These are phyloP conservation scores for Eucalyptus shirleyi DNA, from an alignment of 345 rosid genomes.

Conservation along the genomic window DNA sequence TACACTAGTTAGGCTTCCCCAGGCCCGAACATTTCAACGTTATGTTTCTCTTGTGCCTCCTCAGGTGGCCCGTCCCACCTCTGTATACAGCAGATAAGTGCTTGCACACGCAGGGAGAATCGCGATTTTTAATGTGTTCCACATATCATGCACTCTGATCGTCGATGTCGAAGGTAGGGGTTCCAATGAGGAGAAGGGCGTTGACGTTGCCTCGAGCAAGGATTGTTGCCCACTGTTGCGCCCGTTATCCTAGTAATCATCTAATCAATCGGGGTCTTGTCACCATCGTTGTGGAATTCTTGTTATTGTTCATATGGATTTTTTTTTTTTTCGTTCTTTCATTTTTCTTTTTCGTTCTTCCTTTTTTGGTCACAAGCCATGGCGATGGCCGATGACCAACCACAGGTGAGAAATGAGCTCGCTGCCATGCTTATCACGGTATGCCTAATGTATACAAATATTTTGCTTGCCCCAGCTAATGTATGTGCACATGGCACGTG, in stretches of 20 bases:
- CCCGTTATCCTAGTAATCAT: background rate
- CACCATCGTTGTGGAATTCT: background rate
- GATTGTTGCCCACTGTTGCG: background rate
- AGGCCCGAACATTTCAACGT: no score
- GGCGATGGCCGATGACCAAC: background rate
- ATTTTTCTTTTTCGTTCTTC: no score
- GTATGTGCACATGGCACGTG: background rate
- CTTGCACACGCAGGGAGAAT: background rate
- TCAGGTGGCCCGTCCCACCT: background rate
- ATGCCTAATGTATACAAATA: background rate
- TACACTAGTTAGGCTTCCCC: background rate
- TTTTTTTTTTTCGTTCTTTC: no score
- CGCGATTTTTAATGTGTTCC: background rate
- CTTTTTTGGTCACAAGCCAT: background rate
- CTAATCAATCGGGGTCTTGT: background rate
- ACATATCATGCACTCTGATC: background rate
- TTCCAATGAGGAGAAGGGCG: background rate
- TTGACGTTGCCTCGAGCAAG: background rate
- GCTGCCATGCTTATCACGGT: background rate
- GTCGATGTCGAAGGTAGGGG: background rate
- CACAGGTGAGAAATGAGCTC: background rate
- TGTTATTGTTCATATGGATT: background rate
- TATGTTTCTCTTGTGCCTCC: background rate
- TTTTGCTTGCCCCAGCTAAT: background rate
- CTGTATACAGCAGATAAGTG: background rate